phyloP scores from a whole-genome alignment of 73 alveolate species.

The Stentor coeruleus region DNA sequence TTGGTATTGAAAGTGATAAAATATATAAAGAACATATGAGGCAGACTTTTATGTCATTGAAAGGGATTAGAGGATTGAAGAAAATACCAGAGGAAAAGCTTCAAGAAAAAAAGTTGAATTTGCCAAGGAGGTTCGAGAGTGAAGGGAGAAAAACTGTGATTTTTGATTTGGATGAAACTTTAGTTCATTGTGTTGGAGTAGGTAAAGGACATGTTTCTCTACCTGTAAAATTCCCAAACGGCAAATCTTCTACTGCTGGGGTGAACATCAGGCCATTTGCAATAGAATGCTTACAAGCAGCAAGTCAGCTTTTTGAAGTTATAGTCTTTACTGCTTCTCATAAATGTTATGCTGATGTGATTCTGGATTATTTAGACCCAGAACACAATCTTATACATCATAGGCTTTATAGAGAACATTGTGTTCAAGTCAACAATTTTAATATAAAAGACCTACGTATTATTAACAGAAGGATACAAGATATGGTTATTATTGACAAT shows the following conservation, averaged over 20 bases:
- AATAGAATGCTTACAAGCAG: conserved; percentile 59
- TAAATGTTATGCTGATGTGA: conserved; percentile 77
- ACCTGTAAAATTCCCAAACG: too few species aligned
- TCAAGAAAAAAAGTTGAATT: background rate
- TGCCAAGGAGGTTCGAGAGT: background rate
- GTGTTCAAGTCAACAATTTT: conserved; percentile 41
- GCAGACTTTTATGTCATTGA: background rate
- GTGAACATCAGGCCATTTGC: conserved; percentile 60
- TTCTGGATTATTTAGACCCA: conserved; percentile 62
- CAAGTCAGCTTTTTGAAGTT: conserved; percentile 68
- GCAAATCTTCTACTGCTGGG: too few species aligned
- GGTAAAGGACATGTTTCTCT: too few species aligned
- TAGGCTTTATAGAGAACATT: conserved; percentile 65
- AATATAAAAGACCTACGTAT: conserved; percentile 29
- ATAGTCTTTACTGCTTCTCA: conserved; percentile 86
- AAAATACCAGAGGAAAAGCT: background rate
- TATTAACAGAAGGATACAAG: conserved; percentile 31
- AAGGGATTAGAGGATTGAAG: background rate
- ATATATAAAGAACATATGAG: background rate
- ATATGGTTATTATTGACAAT: conserved; percentile 42
- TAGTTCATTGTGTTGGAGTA: too few species aligned
- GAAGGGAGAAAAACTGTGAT: background rate
- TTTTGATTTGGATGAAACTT: too few species aligned
- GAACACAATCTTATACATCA: conserved; percentile 29
- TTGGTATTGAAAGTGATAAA: background rate